These are phyloP conservation scores for Aspergillus costaricaensis DNA, from an alignment of 2,329 filamentous ascomycete species.

Conservation along the genomic window DNA sequence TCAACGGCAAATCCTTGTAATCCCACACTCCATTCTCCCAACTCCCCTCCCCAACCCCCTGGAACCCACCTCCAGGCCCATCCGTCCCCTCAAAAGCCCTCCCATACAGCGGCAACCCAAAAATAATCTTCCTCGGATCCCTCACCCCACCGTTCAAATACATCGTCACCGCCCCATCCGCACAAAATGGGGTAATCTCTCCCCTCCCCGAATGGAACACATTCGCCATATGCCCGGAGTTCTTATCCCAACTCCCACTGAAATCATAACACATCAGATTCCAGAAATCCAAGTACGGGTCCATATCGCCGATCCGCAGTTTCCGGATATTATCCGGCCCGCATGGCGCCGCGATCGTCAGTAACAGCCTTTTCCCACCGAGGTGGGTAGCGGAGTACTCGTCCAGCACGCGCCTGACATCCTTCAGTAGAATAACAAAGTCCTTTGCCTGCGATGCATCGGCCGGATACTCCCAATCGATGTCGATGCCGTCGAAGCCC, in stretches of 20 bases:
- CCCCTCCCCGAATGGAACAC: conserved; percentile 62
- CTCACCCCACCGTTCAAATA: conserved; percentile 67
- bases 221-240: conserved; percentile 78
- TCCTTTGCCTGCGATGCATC: conserved; percentile 35
- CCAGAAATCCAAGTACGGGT: conserved; percentile 53
- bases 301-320: conserved; percentile 48
- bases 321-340: neutral
- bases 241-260: conserved; percentile 74
- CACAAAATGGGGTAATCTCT: conserved; percentile 73
- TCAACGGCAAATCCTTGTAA: conserved; percentile 64
- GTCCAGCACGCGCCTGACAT: conserved; percentile 28
- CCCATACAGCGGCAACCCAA: conserved; percentile 92
- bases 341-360: conserved; percentile 47
- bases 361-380: conserved; percentile 42
- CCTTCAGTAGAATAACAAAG: conserved; percentile 35
- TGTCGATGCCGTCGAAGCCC: conserved; percentile 60
- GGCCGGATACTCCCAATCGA: conserved; percentile 44
- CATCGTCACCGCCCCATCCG: conserved; percentile 66
- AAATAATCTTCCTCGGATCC: conserved; percentile 69
- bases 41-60: conserved; percentile 65
- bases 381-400: neutral
- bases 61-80: conserved; percentile 69
- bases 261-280: conserved; percentile 83
- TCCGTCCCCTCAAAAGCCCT: conserved; percentile 78
- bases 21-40: conserved; percentile 89